These are phyloP conservation scores for Metarhizium brunneum DNA, from an alignment of 2,329 filamentous ascomycete genomes.

Conservation along the genomic window DNA sequence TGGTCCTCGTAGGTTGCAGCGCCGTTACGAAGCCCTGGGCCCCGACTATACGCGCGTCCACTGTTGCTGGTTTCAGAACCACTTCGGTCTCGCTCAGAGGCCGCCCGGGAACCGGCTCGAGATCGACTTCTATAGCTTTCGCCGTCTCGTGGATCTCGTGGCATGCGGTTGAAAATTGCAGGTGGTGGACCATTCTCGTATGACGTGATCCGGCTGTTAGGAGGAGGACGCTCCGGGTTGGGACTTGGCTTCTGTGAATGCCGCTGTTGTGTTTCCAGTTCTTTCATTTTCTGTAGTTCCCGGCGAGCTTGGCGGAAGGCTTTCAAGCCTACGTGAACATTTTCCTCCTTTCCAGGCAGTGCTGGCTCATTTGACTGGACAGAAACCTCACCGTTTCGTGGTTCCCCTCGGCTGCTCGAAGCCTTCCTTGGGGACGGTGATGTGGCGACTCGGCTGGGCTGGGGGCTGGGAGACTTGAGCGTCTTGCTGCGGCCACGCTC, in stretches of 20 bases:
- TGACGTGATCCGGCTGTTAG: conserved; percentile 27
- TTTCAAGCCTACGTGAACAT: conserved; percentile 40
- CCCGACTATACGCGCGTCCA: conserved; percentile 29
- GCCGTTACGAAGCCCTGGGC: conserved; percentile 29
- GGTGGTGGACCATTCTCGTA: conserved; percentile 36
- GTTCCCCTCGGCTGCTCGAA: conserved; percentile 8
- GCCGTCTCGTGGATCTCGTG: conserved; percentile 37
- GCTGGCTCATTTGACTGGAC: neutral
- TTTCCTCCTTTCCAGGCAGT: conserved; percentile 27
- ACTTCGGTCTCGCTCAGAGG: conserved; percentile 41
- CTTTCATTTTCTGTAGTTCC: conserved; percentile 47
- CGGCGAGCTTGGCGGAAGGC: conserved; percentile 49
- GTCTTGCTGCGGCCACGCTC: conserved; percentile 40
- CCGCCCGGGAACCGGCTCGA: conserved; percentile 19
- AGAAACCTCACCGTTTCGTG: neutral
- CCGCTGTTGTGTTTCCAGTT: conserved; percentile 37
- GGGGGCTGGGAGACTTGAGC: conserved; percentile 53
- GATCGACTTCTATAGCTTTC: conserved; percentile 19
- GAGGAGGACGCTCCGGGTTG: conserved; percentile 13
- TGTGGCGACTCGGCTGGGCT: conserved; percentile 30
- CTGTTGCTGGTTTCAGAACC: conserved; percentile 46
- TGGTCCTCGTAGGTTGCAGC: conserved; percentile 28
- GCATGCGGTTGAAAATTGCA: conserved; percentile 33
- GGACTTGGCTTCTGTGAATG: conserved; percentile 16
- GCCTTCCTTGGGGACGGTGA: conserved; percentile 30